Percentiles rank a stretch among this genome's conserved stretches.
Evolutionary conservation across 139 green algal species (phyloP).

Genomic region (Closterium sp.): DNA sequence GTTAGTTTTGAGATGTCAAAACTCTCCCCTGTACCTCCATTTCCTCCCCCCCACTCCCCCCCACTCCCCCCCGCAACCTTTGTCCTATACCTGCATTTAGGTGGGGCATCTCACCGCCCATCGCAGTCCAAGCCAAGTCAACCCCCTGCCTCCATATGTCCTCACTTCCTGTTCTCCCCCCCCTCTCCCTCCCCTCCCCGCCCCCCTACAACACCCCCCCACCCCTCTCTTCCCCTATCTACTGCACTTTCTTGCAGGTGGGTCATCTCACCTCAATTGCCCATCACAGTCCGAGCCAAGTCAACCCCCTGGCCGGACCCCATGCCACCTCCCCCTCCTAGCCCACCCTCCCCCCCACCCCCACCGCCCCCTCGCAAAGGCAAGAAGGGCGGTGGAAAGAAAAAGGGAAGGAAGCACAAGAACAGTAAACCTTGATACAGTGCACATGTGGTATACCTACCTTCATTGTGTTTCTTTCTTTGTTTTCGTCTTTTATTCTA

Average conservation of each 20-base stretch:
- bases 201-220: background rate
- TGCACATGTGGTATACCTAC: background rate
- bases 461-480: background rate
- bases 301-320: slow-evolving; percentile 28
- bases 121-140: background rate
- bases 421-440: background rate
- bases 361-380: background rate
- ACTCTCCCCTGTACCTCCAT: no score
- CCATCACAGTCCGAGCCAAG: slow-evolving; percentile 15
- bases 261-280: slow-evolving; percentile 6
- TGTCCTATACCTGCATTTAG: no score
- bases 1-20: no score
- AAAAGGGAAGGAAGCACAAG: background rate
- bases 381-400: background rate
- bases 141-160: no score
- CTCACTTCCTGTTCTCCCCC: no score
- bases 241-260: no score
- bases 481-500: background rate
- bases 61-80: background rate
- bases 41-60: background rate
- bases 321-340: background rate
- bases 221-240: no score
- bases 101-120: no score
- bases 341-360: background rate
- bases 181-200: background rate